Evolutionary conservation across 805 yeast genomes (phyloP).

Genomic region (Yamadazyma insecticola): DNA sequence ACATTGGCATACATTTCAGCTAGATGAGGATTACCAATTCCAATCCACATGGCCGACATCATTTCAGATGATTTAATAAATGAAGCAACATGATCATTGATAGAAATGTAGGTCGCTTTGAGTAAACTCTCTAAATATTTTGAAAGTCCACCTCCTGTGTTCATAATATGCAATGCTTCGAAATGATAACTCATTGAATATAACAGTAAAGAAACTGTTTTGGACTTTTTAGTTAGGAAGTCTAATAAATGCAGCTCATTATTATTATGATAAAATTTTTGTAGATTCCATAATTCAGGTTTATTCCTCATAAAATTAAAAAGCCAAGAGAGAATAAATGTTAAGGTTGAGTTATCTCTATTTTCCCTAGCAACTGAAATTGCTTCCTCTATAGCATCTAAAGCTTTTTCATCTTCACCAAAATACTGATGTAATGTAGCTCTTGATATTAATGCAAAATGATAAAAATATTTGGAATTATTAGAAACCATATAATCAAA

Average conservation of each 20-base stretch:
- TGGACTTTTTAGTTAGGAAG: constrained; percentile 54
- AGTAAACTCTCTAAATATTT: constrained; percentile 51
- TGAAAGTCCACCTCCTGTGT: constrained; percentile 45
- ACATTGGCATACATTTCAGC: constrained; percentile 45
- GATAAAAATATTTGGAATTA: constrained; percentile 61
- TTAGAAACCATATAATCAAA: constrained; percentile 75
- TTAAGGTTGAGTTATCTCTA: constrained; percentile 67
- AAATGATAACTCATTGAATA: constrained; percentile 63
- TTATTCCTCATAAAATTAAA: constrained; percentile 63
- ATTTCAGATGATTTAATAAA: constrained; percentile 46
- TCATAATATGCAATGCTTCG: constrained; percentile 53
- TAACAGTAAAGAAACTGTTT: constrained; percentile 41
- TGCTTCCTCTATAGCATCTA: constrained; percentile 81
- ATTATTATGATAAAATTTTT: constrained; percentile 40
- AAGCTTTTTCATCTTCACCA: constrained; percentile 62
- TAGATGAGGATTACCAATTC: constrained; percentile 46
- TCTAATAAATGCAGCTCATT: constrained; percentile 64
- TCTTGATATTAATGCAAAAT: constrained; percentile 67
- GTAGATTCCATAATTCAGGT: constrained; percentile 50
- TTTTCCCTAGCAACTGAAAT: constrained; percentile 83
- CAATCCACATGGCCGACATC: constrained; percentile 44
- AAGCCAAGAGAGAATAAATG: constrained; percentile 70
- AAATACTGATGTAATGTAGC: constrained; percentile 71
- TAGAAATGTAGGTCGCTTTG: constrained; percentile 51
- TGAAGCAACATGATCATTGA: constrained; percentile 41